Conservation (phyloP, 331 rosid genomes). For the Cucumis variabilis region DNA sequence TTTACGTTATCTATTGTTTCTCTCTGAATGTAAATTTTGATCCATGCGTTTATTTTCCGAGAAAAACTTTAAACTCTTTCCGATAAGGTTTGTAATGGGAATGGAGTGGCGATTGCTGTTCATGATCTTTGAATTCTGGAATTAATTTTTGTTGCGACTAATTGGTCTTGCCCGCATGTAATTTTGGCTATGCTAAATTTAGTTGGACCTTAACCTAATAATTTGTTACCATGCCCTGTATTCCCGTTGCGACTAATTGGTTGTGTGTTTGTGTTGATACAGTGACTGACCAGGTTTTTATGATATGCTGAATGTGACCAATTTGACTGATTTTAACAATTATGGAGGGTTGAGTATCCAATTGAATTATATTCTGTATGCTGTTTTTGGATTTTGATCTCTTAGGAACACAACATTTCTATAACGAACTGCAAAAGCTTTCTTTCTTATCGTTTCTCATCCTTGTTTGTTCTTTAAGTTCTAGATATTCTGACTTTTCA, state of each 20-base stretch:
- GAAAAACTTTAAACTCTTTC: background rate
- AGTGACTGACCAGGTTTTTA: background rate
- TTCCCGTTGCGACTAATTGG: background rate
- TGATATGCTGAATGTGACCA: background rate
- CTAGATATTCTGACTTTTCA: background rate
- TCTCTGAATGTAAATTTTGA: background rate
- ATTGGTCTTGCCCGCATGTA: background rate
- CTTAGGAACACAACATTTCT: background rate
- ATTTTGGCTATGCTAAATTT: background rate
- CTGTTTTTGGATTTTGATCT: conserved; percentile 22
- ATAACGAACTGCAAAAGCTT: background rate
- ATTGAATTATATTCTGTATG: background rate
- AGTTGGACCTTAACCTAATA: conserved; percentile 2
- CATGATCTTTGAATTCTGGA: background rate
- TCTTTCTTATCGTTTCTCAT: background rate
- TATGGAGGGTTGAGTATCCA: background rate
- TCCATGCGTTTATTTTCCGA: conserved; percentile 24
- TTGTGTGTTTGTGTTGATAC: background rate
- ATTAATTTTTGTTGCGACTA: background rate
- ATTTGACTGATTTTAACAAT: background rate
- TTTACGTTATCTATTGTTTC: background rate
- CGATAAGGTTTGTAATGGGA: background rate
- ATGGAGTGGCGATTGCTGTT: background rate
- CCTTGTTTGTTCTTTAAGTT: conserved; percentile 15
- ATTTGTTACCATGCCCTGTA: background rate